Conservation (phyloP, 495 filamentous ascomycete species). For the Evansstolkia leycettana region DNA sequence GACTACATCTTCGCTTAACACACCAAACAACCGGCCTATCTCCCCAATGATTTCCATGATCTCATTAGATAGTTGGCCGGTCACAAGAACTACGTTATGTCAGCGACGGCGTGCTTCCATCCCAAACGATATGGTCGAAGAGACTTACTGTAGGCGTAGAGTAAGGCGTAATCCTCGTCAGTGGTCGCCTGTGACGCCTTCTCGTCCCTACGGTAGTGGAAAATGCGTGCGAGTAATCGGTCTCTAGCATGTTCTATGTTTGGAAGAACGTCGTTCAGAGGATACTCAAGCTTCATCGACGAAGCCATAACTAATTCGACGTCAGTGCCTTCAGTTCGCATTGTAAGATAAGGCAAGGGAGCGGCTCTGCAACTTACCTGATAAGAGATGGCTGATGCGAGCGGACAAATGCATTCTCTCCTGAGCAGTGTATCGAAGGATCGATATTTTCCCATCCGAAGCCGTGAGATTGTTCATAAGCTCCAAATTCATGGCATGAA, state of each 20-base stretch:
- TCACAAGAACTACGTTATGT: constrained; percentile 32
- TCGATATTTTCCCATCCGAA: constrained; percentile 64
- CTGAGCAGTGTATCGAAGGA: constrained; percentile 66
- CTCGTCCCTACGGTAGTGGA: constrained; percentile 65
- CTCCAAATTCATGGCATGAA: constrained; percentile 91
- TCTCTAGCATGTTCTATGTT: constrained; percentile 71
- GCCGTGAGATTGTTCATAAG: constrained; percentile 68
- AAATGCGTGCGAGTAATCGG: constrained; percentile 77
- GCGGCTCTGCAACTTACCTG: constrained; percentile 36
- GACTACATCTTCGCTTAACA: constrained; percentile 60
- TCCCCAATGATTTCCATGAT: constrained; percentile 39
- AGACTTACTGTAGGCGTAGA: constrained; percentile 60
- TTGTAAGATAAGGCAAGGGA: not conserved
- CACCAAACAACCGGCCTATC: constrained; percentile 51
- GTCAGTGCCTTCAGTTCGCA: constrained; percentile 7
- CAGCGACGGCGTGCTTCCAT: constrained; percentile 1
- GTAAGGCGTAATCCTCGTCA: constrained; percentile 57
- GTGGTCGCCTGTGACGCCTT: constrained; percentile 36
- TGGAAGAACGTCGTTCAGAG: constrained; percentile 75
- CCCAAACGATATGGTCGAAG: constrained; percentile 2
- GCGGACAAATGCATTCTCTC: constrained; percentile 70
- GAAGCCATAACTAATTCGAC: constrained; percentile 60
- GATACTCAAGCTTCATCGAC: constrained; percentile 86
- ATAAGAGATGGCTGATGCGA: constrained; percentile 85
- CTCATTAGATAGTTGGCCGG: constrained; percentile 38